phyloP scores from a whole-genome alignment of 2,329 filamentous ascomycete species.

The Triangularia setosa region DNA sequence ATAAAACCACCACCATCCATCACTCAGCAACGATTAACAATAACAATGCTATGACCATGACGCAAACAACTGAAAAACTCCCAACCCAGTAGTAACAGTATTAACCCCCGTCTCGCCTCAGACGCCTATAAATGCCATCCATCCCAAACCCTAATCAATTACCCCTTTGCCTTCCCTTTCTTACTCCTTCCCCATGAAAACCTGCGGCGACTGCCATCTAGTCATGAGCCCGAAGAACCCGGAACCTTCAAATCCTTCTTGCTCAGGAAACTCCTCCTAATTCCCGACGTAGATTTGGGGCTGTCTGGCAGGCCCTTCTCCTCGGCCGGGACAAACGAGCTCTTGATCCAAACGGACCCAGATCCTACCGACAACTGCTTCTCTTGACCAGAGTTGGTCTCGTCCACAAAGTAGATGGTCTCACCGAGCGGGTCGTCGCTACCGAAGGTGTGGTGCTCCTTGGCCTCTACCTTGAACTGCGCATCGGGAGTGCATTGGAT shows the following conservation, averaged over 20 bases:
- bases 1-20: neutral
- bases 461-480: constrained; percentile 81
- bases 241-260: constrained; percentile 40
- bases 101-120: neutral
- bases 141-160: neutral
- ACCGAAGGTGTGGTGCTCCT: constrained; percentile 80
- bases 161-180: neutral
- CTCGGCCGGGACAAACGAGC: constrained; percentile 60
- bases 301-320: constrained; percentile 31
- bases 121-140: neutral
- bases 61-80: neutral
- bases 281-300: constrained; percentile 43
- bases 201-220: neutral
- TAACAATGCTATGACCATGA: neutral
- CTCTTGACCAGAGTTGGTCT: constrained; percentile 62
- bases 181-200: neutral
- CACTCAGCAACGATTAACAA: neutral
- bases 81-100: neutral
- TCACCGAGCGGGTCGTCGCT: constrained; percentile 83
- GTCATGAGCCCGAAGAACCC: neutral
- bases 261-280: constrained; percentile 53
- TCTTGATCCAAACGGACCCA: constrained; percentile 70
- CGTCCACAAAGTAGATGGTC: constrained; percentile 85
- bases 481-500: constrained; percentile 74
- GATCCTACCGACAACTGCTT: constrained; percentile 71